Evolutionary conservation across 768 basidiomycete genomes (phyloP).

Genomic region (Tephrocybe sp.): DNA sequence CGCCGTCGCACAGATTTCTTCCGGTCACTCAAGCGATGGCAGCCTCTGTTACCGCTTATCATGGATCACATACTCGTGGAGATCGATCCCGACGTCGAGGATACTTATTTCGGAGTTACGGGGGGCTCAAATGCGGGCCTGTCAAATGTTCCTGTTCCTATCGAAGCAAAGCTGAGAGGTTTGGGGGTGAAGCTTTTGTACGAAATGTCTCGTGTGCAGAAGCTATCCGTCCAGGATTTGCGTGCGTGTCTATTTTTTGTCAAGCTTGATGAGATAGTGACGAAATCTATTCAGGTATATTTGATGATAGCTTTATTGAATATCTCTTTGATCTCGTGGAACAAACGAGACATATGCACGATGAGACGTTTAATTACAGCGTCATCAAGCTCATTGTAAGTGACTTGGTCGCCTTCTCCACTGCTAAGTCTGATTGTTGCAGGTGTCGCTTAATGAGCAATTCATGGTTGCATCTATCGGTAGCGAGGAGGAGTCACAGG

Average conservation of each 20-base stretch:
- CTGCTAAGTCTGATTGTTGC: not conserved
- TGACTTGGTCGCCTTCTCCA: slow-evolving; percentile 2
- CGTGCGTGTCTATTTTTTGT: slow-evolving; percentile 41
- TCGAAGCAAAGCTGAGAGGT: slow-evolving; percentile 78
- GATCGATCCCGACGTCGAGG: slow-evolving; percentile 73
- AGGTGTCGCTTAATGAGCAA: slow-evolving; percentile 96
- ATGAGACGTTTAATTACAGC: slow-evolving; percentile 93
- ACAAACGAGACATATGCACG: slow-evolving; percentile 80
- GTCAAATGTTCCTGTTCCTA: slow-evolving; percentile 56
- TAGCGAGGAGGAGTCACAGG: slow-evolving; percentile 32
- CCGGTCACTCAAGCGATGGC: slow-evolving; percentile 81
- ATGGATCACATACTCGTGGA: slow-evolving; percentile 86
- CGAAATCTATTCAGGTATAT: slow-evolving; percentile 50
- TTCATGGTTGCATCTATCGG: slow-evolving; percentile 88
- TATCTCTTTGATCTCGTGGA: slow-evolving; percentile 92
- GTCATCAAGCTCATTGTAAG: slow-evolving; percentile 92
- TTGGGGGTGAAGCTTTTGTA: slow-evolving; percentile 78
- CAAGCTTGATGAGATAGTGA: not conserved
- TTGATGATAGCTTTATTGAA: slow-evolving; percentile 82
- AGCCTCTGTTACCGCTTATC: slow-evolving; percentile 71
- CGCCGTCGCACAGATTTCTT: slow-evolving; percentile 66
- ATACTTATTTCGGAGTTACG: slow-evolving; percentile 47
- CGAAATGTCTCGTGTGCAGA: slow-evolving; percentile 91
- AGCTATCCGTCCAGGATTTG: slow-evolving; percentile 73
- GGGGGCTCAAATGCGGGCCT: slow-evolving; percentile 32